Percentiles rank a stretch among this genome's conserved stretches.
phyloP scores from a whole-genome alignment of 2,329 filamentous ascomycete species.

The Arthrobotrys iridis region DNA sequence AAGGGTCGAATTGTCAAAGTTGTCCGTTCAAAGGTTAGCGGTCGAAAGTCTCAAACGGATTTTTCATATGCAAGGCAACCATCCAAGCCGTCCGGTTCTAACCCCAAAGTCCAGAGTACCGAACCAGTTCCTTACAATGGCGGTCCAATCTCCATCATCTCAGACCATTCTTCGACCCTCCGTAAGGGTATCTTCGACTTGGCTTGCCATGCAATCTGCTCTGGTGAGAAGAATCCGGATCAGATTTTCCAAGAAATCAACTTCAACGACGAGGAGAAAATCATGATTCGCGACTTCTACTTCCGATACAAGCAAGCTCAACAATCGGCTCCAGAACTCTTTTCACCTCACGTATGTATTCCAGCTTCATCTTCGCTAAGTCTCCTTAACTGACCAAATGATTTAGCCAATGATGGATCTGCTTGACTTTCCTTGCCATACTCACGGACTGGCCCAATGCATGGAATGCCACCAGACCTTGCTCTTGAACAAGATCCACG shows the following conservation, averaged over 20 bases:
- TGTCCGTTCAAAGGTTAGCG: slow-evolving; percentile 17
- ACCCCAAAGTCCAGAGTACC: neutral
- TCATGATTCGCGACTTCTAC: slow-evolving; percentile 44
- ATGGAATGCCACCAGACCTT: slow-evolving; percentile 34
- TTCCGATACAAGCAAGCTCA: slow-evolving; percentile 17
- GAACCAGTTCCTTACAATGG: neutral
- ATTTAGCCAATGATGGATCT: slow-evolving; percentile 13
- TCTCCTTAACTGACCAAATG: neutral
- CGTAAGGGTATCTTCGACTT: slow-evolving; percentile 37
- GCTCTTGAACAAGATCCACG: slow-evolving; percentile 19
- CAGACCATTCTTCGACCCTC: slow-evolving; percentile 9
- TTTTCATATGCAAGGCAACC: neutral
- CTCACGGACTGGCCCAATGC: slow-evolving; percentile 22
- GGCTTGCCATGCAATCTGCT: slow-evolving; percentile 33
- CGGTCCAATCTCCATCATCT: neutral
- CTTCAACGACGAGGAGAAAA: slow-evolving; percentile 44
- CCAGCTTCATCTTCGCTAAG: neutral
- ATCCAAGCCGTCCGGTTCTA: neutral
- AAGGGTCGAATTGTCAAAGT: slow-evolving; percentile 31
- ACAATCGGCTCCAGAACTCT: neutral
- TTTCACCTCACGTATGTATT: neutral
- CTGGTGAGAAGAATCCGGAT: slow-evolving; percentile 23
- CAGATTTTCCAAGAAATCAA: slow-evolving; percentile 44
- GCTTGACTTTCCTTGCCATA: neutral
- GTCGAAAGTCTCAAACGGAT: slow-evolving; percentile 18